These are phyloP conservation scores for Leersia perrieri DNA, from an alignment of 176 grass and related monocot species.

Conservation along the genomic window DNA sequence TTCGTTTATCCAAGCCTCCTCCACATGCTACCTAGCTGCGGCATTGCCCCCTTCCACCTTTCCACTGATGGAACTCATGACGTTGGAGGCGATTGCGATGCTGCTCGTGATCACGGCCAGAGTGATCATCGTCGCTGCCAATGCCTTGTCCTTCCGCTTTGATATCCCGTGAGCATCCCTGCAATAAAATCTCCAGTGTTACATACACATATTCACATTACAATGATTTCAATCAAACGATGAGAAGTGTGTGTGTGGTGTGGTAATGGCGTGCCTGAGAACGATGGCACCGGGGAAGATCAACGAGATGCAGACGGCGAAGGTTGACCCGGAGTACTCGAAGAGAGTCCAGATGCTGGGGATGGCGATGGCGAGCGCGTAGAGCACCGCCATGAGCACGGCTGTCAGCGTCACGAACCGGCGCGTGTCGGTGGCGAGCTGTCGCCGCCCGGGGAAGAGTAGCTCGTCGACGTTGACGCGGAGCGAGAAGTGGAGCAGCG, in stretches of 20 bases:
- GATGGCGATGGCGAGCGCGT: slow-evolving; percentile 54
- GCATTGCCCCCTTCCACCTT: not conserved
- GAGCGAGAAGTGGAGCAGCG: slow-evolving; percentile 79
- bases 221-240: too few relatives aligned
- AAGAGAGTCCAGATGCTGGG: slow-evolving; percentile 89
- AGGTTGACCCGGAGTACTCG: slow-evolving; percentile 73
- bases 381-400: slow-evolving; percentile 57
- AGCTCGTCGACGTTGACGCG: slow-evolving; percentile 84
- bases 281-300: slow-evolving; percentile 86
- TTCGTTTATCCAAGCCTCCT: not conserved
- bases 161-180: slow-evolving; percentile 83
- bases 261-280: slow-evolving; percentile 45
- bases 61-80: slow-evolving; percentile 49
- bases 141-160: slow-evolving; percentile 54
- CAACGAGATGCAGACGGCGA: slow-evolving; percentile 72
- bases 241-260: not conserved
- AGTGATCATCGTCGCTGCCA: slow-evolving; percentile 71
- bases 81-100: slow-evolving; percentile 80
- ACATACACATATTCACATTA: too few relatives aligned
- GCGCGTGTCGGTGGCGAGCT: slow-evolving; percentile 42
- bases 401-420: slow-evolving; percentile 66
- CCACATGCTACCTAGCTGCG: slow-evolving; percentile 9
- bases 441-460: slow-evolving; percentile 47
- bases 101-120: slow-evolving; percentile 72
- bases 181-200: not conserved